Evolutionary conservation across 345 rosid genomes (phyloP), one percentile per base, ranked within the genome.

Genomic region (Firmiana major): DNA sequence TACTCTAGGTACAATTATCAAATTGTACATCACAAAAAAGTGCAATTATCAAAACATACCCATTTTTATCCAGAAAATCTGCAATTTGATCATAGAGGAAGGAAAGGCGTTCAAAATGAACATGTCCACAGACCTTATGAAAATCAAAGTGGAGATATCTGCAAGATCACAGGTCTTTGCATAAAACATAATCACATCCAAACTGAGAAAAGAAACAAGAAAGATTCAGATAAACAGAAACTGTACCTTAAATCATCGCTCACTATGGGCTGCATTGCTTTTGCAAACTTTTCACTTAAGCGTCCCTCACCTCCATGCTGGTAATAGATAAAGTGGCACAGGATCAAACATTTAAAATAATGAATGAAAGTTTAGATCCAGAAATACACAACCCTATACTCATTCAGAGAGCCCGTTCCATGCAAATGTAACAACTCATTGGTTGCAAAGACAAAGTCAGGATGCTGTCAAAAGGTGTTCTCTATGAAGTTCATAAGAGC

Each of bases 221-320:
- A 78, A 82, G 79, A 58, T 63, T 43, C 64, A 70, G 40, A 75
- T 77, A 75, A 78, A 81, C 79, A 73, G 68, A 84, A 75, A 71
- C 66, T 79, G 81, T 88, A 96, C 99, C 97, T 96, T 83, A 93
- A 85, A 88, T 93, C 99, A 49, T 96, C 95, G 76, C 92, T 86
- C 55, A 68, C 57, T 68, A 92, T 75, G 74, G 84, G 83, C 77
- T 93, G 93, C 91, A 96, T 86, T 63, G 93, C 76, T 74, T 77
- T 86, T 73, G 89, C 89, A 86, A 74, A 93, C 80, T 89, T 93
- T 83, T 89, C 98, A 67, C 90, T 79, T 78, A 96, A 83, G 80
- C 88, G 93, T 63, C 99, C 99, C 88, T 96, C 98, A 46, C 89
- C 92, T 65, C 99, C 99, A 80, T 91, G 94, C 99, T 93, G 92